Evolutionary conservation across 371 early-diverging fungal species (phyloP), one percentile per base, ranked within the genome.

Genomic region (Syncephalastrum contaminatum): DNA sequence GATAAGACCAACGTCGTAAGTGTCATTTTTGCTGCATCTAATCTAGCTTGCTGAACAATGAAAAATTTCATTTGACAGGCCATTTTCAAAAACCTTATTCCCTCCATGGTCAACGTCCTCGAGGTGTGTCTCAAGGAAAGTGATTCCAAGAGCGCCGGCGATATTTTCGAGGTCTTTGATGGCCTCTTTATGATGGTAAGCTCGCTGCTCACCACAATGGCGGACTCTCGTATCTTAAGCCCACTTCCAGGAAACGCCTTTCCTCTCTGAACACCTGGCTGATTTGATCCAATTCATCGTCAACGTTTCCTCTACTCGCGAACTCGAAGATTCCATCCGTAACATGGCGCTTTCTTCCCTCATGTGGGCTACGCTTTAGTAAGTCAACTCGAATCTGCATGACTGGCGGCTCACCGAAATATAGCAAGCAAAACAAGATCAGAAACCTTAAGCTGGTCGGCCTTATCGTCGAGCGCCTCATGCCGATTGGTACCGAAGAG

Each of bases 81-180:
- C 25, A 51, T 56, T 1, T 60, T 60, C 46, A 51, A 48, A 41
- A 48, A 55, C 47, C 76, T 89, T 52, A 74, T 95, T 30, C 95
- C 95, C 12, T 62, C 82, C 43, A 93, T 95, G 91, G 91, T 92
- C 48, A 79, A 75, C 43, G 92, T 93, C 1, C 76, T 95, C 47
- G 86, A 91, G 56, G 82, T 87, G 45, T 85, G 87, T 59, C 62
- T 95, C 30, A 80, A 64, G 44, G 75, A 77, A 13, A 78, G 70
- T 20, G 91, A 94, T 58, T 92, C 90, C 55, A 86, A 86, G 36
- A 81, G 72, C 21, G 86, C 89, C n/a, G 72, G 75, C 45, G 81
- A 85, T 48, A 88, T 91, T 48, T 90, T 94, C 54, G 94, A 92
- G 56, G 90, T 94, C 7, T 88, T 95, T 54, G 91, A 93, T 59